phyloP scores from a whole-genome alignment of 2,329 filamentous ascomycete genomes.

The Aspergillus melleus region DNA sequence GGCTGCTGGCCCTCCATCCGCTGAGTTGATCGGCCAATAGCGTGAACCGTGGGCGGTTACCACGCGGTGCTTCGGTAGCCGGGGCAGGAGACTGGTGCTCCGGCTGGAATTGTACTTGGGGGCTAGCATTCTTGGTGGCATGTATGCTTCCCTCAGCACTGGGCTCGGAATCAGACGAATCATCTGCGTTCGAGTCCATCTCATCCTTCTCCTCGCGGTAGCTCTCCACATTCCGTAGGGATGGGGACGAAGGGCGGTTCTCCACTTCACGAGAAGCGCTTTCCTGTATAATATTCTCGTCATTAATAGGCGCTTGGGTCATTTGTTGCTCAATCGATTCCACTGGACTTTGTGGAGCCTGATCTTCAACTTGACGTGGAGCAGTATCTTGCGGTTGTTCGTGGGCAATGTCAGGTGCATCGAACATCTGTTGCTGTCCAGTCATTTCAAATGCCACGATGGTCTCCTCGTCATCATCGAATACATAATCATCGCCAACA shows the following conservation, averaged over 20 bases:
- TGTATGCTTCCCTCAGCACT: background rate
- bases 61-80: constrained; percentile 13
- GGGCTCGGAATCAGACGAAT: background rate
- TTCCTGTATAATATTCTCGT: background rate
- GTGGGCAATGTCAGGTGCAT: background rate
- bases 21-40: constrained; percentile 63
- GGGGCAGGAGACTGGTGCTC: background rate
- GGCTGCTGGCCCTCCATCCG: constrained; percentile 64
- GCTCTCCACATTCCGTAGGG: background rate
- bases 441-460: constrained; percentile 19
- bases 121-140: background rate
- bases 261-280: constrained; percentile 8
- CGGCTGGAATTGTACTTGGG: background rate
- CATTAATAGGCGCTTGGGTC: background rate
- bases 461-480: constrained; percentile 22
- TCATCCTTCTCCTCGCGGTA: constrained; percentile 3
- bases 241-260: background rate
- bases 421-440: constrained; percentile 3
- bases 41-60: constrained; percentile 57
- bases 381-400: background rate
- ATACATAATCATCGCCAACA: constrained; percentile 14
- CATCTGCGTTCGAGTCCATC: background rate
- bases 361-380: constrained; percentile 9
- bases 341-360: background rate
- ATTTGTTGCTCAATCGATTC: background rate